These are phyloP conservation scores for Mesotaenium endlicherianum DNA, from an alignment of 139 green algal genomes.

Conservation along the genomic window DNA sequence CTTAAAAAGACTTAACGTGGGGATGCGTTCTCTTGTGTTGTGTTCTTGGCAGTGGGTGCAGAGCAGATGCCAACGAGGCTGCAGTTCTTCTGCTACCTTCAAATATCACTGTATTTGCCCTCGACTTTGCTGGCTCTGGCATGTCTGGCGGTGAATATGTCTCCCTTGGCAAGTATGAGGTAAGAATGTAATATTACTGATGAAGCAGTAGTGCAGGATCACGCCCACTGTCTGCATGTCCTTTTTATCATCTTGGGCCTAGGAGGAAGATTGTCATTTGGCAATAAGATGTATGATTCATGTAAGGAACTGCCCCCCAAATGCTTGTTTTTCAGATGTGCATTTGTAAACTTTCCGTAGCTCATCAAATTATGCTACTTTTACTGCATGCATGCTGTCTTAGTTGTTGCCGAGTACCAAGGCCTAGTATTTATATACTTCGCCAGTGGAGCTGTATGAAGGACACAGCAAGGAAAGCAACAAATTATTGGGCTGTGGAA, in stretches of 20 bases:
- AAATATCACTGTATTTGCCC: slow-evolving; percentile 56
- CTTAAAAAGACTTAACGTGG: background rate
- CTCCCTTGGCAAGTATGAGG: slow-evolving; percentile 70
- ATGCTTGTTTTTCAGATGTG: background rate
- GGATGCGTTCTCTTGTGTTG: background rate
- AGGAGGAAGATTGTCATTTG: no score
- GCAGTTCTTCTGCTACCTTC: slow-evolving; percentile 49
- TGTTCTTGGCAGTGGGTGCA: slow-evolving; percentile 44
- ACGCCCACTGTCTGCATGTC: no score
- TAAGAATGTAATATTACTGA: background rate
- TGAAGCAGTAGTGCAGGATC: no score
- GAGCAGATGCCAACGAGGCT: slow-evolving; percentile 53
- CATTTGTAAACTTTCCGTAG: background rate
- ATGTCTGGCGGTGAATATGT: slow-evolving; percentile 86
- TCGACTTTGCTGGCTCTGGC: slow-evolving; percentile 72
- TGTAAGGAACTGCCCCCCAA: no score
- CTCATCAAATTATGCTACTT: background rate
- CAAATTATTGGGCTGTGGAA: no score
- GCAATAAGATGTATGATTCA: no score
- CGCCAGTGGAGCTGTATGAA: no score
- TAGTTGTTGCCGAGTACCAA: no score
- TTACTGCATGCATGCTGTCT: no score
- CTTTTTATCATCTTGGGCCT: no score
- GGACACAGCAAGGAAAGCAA: no score
- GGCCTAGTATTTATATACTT: no score